phyloP scores from a whole-genome alignment of 176 grass and related monocot species.

The Microstegium vimineum region DNA sequence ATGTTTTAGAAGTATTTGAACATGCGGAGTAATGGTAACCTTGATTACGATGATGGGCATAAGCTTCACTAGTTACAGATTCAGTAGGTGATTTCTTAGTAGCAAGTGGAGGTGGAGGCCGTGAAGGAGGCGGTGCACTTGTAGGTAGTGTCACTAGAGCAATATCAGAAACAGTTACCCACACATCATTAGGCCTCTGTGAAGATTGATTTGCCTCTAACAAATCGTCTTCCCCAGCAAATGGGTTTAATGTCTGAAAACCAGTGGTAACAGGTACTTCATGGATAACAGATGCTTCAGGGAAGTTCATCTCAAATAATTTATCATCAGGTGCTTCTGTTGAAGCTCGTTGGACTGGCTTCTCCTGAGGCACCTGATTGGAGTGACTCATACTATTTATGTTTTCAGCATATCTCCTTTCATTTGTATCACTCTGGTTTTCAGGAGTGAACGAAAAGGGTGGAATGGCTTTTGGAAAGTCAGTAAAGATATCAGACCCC shows the following conservation, averaged over 20 bases:
- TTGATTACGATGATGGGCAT: slow-evolving; percentile 18
- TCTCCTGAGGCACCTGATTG: slow-evolving; percentile 24
- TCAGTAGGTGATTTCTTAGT: slow-evolving; percentile 16
- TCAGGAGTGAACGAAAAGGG: slow-evolving; percentile 37
- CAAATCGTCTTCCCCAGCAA: slow-evolving; percentile 35
- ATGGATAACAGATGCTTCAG: slow-evolving; percentile 27
- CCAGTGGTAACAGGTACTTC: slow-evolving; percentile 4
- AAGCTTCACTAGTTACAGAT: slow-evolving; percentile 16
- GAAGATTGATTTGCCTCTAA: slow-evolving; percentile 34
- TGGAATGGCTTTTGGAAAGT: slow-evolving; percentile 19
- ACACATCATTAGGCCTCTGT: slow-evolving; percentile 40
- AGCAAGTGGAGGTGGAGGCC: slow-evolving; percentile 52
- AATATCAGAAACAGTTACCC: slow-evolving; percentile 75
- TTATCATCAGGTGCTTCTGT: slow-evolving; percentile 34
- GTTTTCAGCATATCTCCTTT: slow-evolving; percentile 20
- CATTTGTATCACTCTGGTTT: slow-evolving; percentile 25
- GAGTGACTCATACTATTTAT: slow-evolving; percentile 17
- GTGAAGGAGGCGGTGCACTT: slow-evolving; percentile 63
- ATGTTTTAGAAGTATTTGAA: slow-evolving; percentile 28
- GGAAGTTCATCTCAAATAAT: slow-evolving; percentile 15
- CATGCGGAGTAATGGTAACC: slow-evolving; percentile 35
- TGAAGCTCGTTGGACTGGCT: slow-evolving; percentile 30
- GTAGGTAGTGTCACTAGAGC: slow-evolving; percentile 66
- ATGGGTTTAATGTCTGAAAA: slow-evolving; percentile 28
- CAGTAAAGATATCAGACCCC: slow-evolving; percentile 41